phyloP scores from a whole-genome alignment of 2,329 filamentous ascomycete genomes.

The Xenoacremonium recifei region DNA sequence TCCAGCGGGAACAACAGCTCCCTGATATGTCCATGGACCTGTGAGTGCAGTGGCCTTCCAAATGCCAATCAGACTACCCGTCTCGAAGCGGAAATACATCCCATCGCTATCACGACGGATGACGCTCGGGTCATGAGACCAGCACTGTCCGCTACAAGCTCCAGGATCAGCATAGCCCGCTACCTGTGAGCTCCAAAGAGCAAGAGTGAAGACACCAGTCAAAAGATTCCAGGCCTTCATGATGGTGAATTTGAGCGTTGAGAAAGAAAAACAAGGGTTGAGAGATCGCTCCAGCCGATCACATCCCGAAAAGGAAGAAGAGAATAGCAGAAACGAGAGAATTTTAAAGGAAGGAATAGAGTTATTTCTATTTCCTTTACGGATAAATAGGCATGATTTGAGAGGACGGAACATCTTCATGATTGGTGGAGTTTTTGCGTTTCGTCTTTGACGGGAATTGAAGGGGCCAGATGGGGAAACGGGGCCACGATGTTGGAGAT shows the following conservation, averaged over 20 bases:
- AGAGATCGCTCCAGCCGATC: too few species aligned
- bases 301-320: too few species aligned
- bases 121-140: slow-evolving; percentile 39
- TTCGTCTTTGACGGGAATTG: too few species aligned
- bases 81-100: slow-evolving; percentile 43
- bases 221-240: slow-evolving; percentile 13
- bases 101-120: slow-evolving; percentile 36
- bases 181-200: slow-evolving; percentile 33
- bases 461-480: too few species aligned
- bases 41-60: slow-evolving; percentile 34
- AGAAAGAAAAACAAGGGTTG: too few species aligned
- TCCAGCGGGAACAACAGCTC: slow-evolving; percentile 36
- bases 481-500: too few species aligned
- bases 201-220: slow-evolving; percentile 5
- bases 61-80: slow-evolving; percentile 39
- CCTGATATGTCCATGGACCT: slow-evolving; percentile 43
- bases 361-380: too few species aligned
- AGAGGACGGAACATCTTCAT: too few species aligned
- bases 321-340: too few species aligned
- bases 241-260: slow-evolving; percentile 1
- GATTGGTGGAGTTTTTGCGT: too few species aligned
- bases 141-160: slow-evolving; percentile 36
- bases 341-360: too few species aligned
- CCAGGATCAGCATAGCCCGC: slow-evolving; percentile 30
- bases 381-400: too few species aligned